Evolutionary conservation across 257 asterid species (phyloP).

Genomic region (Sherardia arvensis): DNA sequence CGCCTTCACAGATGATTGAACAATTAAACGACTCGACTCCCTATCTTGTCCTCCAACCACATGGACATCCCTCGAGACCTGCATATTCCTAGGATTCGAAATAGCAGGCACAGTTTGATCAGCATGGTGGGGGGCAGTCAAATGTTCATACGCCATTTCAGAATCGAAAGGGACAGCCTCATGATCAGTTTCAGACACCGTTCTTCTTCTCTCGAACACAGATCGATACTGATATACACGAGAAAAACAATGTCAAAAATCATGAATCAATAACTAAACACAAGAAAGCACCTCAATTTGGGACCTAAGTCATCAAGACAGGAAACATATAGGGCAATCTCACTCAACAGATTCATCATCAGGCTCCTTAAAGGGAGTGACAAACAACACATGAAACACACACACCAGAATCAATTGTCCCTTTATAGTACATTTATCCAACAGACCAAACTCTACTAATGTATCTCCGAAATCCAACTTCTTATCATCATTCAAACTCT

Average conservation of each 20-base stretch:
- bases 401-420: background rate
- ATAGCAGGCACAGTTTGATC: constrained; percentile 7
- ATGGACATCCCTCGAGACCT: constrained; percentile 10
- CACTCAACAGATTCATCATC: background rate
- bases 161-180: constrained; percentile 12
- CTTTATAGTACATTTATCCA: background rate
- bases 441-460: no score
- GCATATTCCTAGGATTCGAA: constrained; percentile 4
- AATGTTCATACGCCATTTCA: constrained; percentile 3
- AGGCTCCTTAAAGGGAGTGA: background rate
- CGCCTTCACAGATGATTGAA: constrained; percentile 5
- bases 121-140: constrained; percentile 5
- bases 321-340: background rate
- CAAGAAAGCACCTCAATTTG: background rate
- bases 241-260: background rate
- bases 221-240: constrained; percentile 20
- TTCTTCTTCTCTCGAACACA: constrained; percentile 9
- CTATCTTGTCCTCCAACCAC: constrained; percentile 12
- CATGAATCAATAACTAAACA: background rate
- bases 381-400: background rate
- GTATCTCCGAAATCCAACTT: no score
- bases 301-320: background rate
- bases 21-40: constrained; percentile 18
- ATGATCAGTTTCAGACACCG: constrained; percentile 15
- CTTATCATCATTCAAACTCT: no score